Percentiles rank a stretch among this genome's conserved stretches.
phyloP scores from a whole-genome alignment of 176 grass and related monocot genomes.

The Typha latifolia region DNA sequence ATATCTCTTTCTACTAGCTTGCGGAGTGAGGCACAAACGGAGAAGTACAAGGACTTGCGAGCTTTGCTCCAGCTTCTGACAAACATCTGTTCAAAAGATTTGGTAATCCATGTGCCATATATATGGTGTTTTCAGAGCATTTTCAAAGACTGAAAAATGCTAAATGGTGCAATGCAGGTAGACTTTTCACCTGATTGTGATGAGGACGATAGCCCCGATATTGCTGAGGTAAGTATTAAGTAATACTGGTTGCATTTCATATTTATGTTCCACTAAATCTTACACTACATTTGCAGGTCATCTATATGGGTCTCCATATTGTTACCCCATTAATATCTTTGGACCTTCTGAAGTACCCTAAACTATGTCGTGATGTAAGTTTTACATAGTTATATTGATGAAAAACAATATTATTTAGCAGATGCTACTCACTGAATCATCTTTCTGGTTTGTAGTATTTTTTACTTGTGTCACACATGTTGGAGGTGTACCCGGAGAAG shows the following conservation, averaged over 20 bases:
- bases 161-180: constrained; percentile 51
- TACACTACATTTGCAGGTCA: constrained; percentile 51
- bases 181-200: constrained; percentile 62
- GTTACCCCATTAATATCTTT: constrained; percentile 95
- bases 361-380: constrained; percentile 92
- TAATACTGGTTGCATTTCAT: constrained; percentile 6
- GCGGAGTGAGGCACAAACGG: constrained; percentile 73
- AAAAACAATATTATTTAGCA: constrained; percentile 6
- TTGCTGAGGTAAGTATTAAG: constrained; percentile 61
- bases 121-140: background rate
- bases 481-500: constrained; percentile 98
- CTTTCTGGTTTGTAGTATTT: constrained; percentile 73
- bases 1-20: constrained; percentile 73
- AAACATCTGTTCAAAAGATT: constrained; percentile 98
- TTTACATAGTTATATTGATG: background rate
- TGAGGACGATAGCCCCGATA: constrained; percentile 60
- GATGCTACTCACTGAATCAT: constrained; percentile 15
- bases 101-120: constrained; percentile 38
- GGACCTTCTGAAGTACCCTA: constrained; percentile 97
- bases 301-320: constrained; percentile 92
- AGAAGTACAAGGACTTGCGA: constrained; percentile 96
- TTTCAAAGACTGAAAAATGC: constrained; percentile 24
- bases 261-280: constrained; percentile 2
- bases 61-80: constrained; percentile 92
- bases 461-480: constrained; percentile 74